Base-by-base conservation (phyloP, 179 eudicot species). In the Camellia oleifera region DNA sequence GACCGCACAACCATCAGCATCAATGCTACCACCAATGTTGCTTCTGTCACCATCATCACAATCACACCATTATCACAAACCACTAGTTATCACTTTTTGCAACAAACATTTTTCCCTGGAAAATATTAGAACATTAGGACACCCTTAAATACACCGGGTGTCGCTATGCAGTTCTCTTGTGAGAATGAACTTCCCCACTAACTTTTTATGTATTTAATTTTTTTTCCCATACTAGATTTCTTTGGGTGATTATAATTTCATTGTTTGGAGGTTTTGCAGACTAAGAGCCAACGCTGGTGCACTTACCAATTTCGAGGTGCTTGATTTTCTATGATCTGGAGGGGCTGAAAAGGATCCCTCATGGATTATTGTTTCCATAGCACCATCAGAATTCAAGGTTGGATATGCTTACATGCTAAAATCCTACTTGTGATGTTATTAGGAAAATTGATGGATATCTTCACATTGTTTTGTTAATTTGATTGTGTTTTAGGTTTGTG, bases 301-400 rank as follows among this genome's bases (percentile, higher is more conserved):
- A 42, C 95, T 95, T 64, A 91, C 97, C 48, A 95, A 95, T 84
- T 95, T 89, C 54, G 99, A 95, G 85, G 92, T 95, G 74, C 93
- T 92, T 7, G 91, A 93, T 20, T 90, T 93, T 65, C 84, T 95
- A 26, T 86, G 82, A 69, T 86, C 91, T 58, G 87, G 89, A 87
- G 98, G 98, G 12, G 97, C 95, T 85, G 89, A 86, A 23, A 88
- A 85, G 74, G 95, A 94, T 77, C 83, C 93, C 79, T 78, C 92
- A 42, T 85, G 92, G 10, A 86, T 89, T 76, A 87, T 95, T 85
- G 87, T 91, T 81, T 77, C 89, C 66, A 53, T 95, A 42, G 82
- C 85, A 40, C 87, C 86, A 54, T 92, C 97, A 11, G 99, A 95
- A 82, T 84, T 82, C 77, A 90, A 90, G 90, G 99, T 94, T 81